Evolutionary conservation across 2,329 filamentous ascomycete species (phyloP), one percentile per base, ranked within the genome.

Genomic region (Xylaria hypoxylon): DNA sequence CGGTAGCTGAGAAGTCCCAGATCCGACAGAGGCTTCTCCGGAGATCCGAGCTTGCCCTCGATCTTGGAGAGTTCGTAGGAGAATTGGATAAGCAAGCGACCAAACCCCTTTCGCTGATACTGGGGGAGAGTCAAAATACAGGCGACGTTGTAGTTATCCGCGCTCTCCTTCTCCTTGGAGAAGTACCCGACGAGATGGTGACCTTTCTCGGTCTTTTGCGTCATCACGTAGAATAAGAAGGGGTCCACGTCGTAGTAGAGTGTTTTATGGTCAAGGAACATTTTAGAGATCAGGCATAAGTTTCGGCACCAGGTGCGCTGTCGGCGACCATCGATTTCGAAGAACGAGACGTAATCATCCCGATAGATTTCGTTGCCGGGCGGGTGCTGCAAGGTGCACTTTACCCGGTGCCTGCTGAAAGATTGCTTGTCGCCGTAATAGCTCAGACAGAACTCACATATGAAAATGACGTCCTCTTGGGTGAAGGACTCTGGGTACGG

Each of bases 231-330:
- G 83, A 99, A 99, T 40, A 99, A 82, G 77, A 99, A 99, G 0
- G 96, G 96, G 70, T 99, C 96, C n/a, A 99, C 96, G 74, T 99
- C 96, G 82, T 99, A 99, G 83, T 97, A 99, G 7, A 99, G 88
- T 5, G 96, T 98, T 80, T 99, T 99, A 79, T 97, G 96, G 71
- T 85, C 96, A 42, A 99, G 86, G 77, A 99, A 99, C 81, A 98
- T 92, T 76, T 99, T 99, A 24, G 92, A 96, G 17, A 99, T 84
- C 10, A 99, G 84, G 79, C 96, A 99, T 5, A 99, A 86, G 73
- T 99, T 99, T 59, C 96, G 92, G 76, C 96, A 99, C 89, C 96
- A 99, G 0, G 95, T 97, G 3, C 95, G 88, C 77, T 99, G 96
- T 64, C 96, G 89, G 33, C 94, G 88, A 1, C 96, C 96, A 76